Conservation (phyloP, 208 protist genomes). For the Angomonas deanei region DNA sequence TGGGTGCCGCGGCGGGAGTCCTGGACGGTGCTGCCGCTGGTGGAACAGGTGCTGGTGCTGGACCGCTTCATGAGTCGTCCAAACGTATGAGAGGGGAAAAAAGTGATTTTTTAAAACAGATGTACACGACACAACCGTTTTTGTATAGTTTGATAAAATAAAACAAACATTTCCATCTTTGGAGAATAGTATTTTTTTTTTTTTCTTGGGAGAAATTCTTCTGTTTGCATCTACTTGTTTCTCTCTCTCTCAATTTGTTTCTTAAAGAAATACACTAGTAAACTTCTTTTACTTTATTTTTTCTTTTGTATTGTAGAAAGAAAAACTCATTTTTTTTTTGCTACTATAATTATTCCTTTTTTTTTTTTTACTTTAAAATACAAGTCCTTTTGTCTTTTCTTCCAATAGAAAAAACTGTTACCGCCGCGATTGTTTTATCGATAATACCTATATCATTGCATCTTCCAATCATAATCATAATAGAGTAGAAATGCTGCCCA, state of each 20-base stretch:
- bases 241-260: not conserved
- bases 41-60: conserved; percentile 74
- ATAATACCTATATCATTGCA: too few species aligned
- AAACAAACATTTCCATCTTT: not conserved
- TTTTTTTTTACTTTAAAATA: conserved; percentile 8
- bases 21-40: conserved; percentile 62
- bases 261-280: not conserved
- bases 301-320: not conserved
- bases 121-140: not conserved
- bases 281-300: conserved; percentile 9
- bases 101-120: too few species aligned
- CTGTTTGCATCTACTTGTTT: not conserved
- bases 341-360: not conserved
- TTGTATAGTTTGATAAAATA: too few species aligned
- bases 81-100: not conserved
- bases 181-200: not conserved
- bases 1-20: conserved; percentile 53
- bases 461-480: not conserved
- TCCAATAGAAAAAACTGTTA: not conserved
- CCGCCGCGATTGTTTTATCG: too few species aligned
- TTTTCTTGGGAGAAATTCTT: not conserved
- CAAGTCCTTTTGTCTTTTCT: conserved; percentile 9
- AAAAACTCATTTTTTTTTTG: conserved; percentile 2
- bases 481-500: not conserved
- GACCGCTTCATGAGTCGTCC: conserved; percentile 44